Evolutionary conservation across 1,139 yeast genomes (phyloP).

Genomic region (Ashbya aceris): DNA sequence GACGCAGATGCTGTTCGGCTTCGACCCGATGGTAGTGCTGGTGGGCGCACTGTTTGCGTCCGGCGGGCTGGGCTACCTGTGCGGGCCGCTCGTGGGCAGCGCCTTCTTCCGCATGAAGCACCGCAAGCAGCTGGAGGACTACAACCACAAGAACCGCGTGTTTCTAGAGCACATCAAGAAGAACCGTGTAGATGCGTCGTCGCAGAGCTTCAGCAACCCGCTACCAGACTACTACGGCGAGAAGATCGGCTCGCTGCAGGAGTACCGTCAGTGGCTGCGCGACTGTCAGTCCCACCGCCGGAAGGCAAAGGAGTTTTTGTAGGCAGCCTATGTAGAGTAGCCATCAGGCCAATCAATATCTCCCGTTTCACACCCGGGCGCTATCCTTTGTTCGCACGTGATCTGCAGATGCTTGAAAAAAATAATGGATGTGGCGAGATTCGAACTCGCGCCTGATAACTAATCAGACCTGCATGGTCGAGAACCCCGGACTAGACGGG

Average conservation of each 20-base stretch:
- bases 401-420: background rate
- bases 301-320: conserved; percentile 74
- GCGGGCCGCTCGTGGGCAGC: conserved; percentile 79
- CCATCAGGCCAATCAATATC: background rate
- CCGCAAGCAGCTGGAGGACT: conserved; percentile 39
- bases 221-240: conserved; percentile 98
- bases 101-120: conserved; percentile 51
- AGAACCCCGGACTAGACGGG: background rate
- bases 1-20: conserved; percentile 71
- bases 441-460: conserved; percentile 25
- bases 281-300: conserved; percentile 87
- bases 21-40: conserved; percentile 76
- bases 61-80: conserved; percentile 69
- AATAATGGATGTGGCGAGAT: conserved; percentile 22
- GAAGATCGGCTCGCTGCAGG: conserved; percentile 76
- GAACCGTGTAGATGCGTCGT: conserved; percentile 89
- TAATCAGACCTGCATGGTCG: conserved; percentile 21
- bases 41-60: conserved; percentile 57
- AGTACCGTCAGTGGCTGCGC: conserved; percentile 90
- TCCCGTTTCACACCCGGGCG: background rate
- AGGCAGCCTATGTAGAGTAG: conserved; percentile 9
- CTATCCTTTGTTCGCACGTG: background rate
- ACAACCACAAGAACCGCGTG: conserved; percentile 53
- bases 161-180: conserved; percentile 65
- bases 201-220: conserved; percentile 86